A percentile compares a stretch with the other conserved stretches of the same genome.
Conservation (phyloP, 2,329 filamentous ascomycete species). For the Cyphellophora attinorum region DNA sequence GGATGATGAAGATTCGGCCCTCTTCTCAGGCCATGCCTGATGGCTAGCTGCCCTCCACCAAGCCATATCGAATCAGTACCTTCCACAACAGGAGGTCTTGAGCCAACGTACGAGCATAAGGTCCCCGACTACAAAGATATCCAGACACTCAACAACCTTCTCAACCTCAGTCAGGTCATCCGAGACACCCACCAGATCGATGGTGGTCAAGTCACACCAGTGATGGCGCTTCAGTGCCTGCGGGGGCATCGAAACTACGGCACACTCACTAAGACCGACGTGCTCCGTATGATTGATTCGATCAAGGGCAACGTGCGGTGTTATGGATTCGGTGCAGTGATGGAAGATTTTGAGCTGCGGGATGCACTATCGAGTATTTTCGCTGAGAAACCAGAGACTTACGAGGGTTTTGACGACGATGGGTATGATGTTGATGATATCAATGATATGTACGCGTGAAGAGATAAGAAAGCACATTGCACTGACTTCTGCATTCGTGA, state of each 20-base stretch:
- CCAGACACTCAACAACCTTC: constrained; percentile 63
- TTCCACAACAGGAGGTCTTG: constrained; percentile 18
- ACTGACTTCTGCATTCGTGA: no score
- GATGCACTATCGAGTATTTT: constrained; percentile 69
- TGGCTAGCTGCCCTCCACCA: constrained; percentile 80
- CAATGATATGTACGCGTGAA: constrained; percentile 3
- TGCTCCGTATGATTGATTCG: constrained; percentile 62
- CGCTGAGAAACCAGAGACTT: constrained; percentile 40
- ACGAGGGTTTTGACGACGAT: constrained; percentile 14
- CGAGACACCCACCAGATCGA: constrained; percentile 65
- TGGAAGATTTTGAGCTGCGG: constrained; percentile 56
- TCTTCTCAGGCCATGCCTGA: constrained; percentile 78
- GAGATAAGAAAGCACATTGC: no score
- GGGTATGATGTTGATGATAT: constrained; percentile 18
- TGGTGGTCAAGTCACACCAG: constrained; percentile 61
- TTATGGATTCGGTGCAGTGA: constrained; percentile 69
- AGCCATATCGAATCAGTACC: constrained; percentile 48
- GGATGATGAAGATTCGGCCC: constrained; percentile 52
- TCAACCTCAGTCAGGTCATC: constrained; percentile 74
- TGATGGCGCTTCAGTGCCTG: constrained; percentile 88
- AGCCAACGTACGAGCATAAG: constrained; percentile 53
- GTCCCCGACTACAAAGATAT: constrained; percentile 63
- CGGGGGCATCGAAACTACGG: constrained; percentile 59
- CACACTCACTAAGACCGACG: constrained; percentile 58
- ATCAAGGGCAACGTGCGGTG: constrained; percentile 75